Conservation (phyloP, 2,329 filamentous ascomycete genomes). For the Fusarium ramigenum region DNA sequence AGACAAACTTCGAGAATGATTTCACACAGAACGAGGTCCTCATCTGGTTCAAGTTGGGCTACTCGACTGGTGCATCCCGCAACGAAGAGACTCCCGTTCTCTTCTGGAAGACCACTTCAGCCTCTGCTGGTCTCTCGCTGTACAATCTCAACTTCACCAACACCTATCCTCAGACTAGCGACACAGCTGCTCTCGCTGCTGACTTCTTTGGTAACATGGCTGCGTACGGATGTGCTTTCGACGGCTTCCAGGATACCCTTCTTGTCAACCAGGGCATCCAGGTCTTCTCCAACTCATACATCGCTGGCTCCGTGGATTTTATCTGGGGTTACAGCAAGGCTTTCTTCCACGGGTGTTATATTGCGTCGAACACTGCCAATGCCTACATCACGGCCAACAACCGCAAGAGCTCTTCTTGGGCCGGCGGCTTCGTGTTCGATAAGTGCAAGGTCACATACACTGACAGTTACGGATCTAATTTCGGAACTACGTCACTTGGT, state of each 20-base stretch:
- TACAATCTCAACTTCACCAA: conserved; percentile 69
- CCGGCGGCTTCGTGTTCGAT: conserved; percentile 48
- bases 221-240: conserved; percentile 55
- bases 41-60: conserved; percentile 34
- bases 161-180: conserved; percentile 53
- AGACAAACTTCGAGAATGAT: conserved; percentile 34
- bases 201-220: conserved; percentile 47
- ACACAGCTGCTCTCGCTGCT: conserved; percentile 53
- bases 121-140: conserved; percentile 59
- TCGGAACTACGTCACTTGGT: conserved; percentile 55
- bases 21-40: conserved; percentile 36
- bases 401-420: conserved; percentile 41
- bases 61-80: conserved; percentile 49
- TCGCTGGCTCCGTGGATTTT: conserved; percentile 43
- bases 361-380: conserved; percentile 48
- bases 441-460: conserved; percentile 43
- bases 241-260: conserved; percentile 60
- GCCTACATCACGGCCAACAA: conserved; percentile 48
- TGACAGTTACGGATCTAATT: conserved; percentile 38
- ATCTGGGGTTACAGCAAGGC: conserved; percentile 47
- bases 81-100: conserved; percentile 57
- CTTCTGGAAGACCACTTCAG: conserved; percentile 55
- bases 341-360: conserved; percentile 50
- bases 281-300: conserved; percentile 54
- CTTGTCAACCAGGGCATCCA: conserved; percentile 58